Evolutionary conservation across 139 green algal species (phyloP), one percentile per base, ranked within the genome.

Genomic region (Micractinium sp.): DNA sequence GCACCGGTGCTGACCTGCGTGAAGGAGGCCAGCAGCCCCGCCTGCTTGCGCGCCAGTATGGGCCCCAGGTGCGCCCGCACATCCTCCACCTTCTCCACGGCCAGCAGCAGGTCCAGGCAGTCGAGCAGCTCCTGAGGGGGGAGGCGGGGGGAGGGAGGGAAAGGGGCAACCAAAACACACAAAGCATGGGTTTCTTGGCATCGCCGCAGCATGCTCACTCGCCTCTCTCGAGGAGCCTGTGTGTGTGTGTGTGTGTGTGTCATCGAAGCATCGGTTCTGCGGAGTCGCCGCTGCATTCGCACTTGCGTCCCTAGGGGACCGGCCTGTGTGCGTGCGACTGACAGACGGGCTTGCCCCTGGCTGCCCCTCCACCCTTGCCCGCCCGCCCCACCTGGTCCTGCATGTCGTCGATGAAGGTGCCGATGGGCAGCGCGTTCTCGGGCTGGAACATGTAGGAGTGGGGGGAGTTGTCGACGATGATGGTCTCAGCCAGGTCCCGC

Each of bases 381-480:
- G 29, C 4, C 35, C 82, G 63, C 82, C 15, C 4, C 61, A 90
- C 90, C 85, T 90, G 73, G 85, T 99, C 98, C 33, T 96, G 89
- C 90, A 94, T 94, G 91, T 99, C 95, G 87, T 99, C 98, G 56
- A 99, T 99, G 89, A 98, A 99, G 9, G 95, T 97, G 29, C 90
- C 88, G 67, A 99, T 98, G 69, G 97, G 95, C 31, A 99, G 85
- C 4, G 98, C 98, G 91, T 99, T 99, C 71, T 96, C 95, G 0
- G 98, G 98, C 91, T 99, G 98, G 90, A 99, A 99, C 7, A 97
- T 90, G 93, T 99, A 99, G 19, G 94, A 98, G 90, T 99, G 95
- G 16, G 98, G 98, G 12, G 95, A 98, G 94, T 99, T 99, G 94
- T 99, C 98, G 31, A 99, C 95, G 82, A 99, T 99, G 85, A 99